These are phyloP conservation scores for Wolfiporia cocos DNA, from an alignment of 1,284 basidiomycete species.

Conservation along the genomic window DNA sequence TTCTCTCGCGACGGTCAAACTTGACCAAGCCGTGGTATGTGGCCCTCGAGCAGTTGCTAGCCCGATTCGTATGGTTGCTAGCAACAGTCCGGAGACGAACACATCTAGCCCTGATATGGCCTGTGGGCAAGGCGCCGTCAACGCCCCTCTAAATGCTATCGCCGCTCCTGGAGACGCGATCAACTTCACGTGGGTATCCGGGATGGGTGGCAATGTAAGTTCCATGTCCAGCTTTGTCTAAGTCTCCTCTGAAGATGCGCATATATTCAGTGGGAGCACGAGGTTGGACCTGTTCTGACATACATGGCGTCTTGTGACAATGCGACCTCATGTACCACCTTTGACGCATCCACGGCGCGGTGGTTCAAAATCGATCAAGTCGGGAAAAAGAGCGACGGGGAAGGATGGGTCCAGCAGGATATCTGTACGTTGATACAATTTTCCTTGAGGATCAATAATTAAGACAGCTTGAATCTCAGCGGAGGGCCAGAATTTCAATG, in stretches of 20 bases:
- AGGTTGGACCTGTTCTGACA: conserved; percentile 56
- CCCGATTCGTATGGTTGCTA: conserved; percentile 23
- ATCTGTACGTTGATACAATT: conserved; percentile 27
- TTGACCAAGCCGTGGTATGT: not conserved
- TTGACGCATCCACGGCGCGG: conserved; percentile 47
- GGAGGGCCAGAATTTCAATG: conserved; percentile 30
- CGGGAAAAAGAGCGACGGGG: conserved; percentile 29
- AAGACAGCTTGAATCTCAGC: conserved; percentile 18
- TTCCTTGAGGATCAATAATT: not conserved
- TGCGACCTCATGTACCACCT: conserved; percentile 47
- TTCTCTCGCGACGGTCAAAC: not conserved
- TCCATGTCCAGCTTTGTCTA: not conserved
- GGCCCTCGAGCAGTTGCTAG: conserved; percentile 8
- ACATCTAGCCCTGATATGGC: conserved; percentile 30
- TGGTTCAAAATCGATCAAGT: conserved; percentile 65
- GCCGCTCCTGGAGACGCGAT: conserved; percentile 34
- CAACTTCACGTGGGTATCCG: conserved; percentile 52
- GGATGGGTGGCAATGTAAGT: conserved; percentile 27
- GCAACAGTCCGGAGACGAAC: conserved; percentile 36
- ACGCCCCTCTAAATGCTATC: conserved; percentile 29
- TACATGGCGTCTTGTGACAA: conserved; percentile 63
- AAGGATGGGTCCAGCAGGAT: conserved; percentile 32
- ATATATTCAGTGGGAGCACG: conserved; percentile 33
- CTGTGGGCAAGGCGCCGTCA: conserved; percentile 36
- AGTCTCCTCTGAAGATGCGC: conserved; percentile 20